Base-by-base conservation (phyloP, 306 rosid genomes). In the Pterocarpus santalinus region DNA sequence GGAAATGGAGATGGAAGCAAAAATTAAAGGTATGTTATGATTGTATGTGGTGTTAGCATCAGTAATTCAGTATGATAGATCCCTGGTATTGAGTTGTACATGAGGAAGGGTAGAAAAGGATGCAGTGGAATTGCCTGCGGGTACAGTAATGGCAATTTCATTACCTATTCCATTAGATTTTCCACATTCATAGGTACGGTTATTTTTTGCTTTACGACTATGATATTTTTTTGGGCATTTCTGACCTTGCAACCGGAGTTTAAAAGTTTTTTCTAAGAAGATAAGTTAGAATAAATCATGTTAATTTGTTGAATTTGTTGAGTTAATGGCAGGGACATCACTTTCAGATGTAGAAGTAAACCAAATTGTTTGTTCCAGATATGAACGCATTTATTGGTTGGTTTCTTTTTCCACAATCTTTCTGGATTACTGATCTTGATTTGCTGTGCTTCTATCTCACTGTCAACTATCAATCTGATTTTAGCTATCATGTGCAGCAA, bases 401-500 rank as follows among this genome's bases (percentile, higher is more conserved):
- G 83, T 58, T 79, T 69, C 69, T 36, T 33, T 33, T 22, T 22
- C 69, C 14, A 4, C 60, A 44, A n/a, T 58, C n/a, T 57, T 58
- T 44, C 17, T 38, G 46, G 15, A 9, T 32, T 33, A 58, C 30
- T 32, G 39, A 22, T 17, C n/a, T 12, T 55, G 33, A 39, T 22
- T 68, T 67, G 17, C 22, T 65, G 36, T 52, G 30, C 65, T 52
- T 76, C 49, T 17, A 65, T 33, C 55, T 65, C 53, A n/a, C 28
- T 65, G 81, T 65, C 22, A 43, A 30, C 7, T 55, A 17, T 56
- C 39, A 10, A 43, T 22, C n/a, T 69, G 41, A 51, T 68, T 32
- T n/a, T 53, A 57, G 8, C 44, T 34, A 55, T 72, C 10, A 81
- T 34, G 16, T 63, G 78, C 88, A 88, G 91, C 52, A 83, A 88